Conservation (phyloP, 306 rosid species). For the Psophocarpus tetragonolobus region DNA sequence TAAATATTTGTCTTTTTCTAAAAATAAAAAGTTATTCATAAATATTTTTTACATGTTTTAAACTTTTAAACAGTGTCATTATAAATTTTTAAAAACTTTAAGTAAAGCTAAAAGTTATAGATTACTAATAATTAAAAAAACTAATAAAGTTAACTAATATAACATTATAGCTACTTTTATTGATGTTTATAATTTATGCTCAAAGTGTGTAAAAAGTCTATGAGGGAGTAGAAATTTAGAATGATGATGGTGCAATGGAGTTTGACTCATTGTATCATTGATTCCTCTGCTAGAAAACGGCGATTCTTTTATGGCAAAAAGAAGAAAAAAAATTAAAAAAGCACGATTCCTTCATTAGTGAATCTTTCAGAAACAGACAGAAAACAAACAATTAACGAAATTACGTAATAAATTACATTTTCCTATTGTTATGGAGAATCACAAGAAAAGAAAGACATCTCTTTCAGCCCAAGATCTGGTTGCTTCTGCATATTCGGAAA, state of each 20-base stretch:
- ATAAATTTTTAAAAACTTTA: too few species aligned
- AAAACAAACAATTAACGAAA: background rate
- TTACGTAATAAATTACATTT: background rate
- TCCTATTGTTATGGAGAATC: background rate
- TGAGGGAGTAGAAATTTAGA: too few species aligned
- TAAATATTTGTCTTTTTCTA: too few species aligned
- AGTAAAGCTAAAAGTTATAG: too few species aligned
- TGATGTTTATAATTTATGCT: too few species aligned
- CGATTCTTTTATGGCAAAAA: slow-evolving; percentile 22
- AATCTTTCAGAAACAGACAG: slow-evolving; percentile 33
- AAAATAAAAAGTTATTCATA: too few species aligned
- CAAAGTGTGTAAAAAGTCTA: too few species aligned
- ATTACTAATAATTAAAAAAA: too few species aligned
- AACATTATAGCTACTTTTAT: too few species aligned
- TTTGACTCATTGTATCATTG: slow-evolving; percentile 27
- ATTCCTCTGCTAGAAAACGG: background rate
- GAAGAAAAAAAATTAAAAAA: background rate
- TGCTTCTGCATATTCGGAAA: background rate
- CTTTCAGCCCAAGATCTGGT: background rate
- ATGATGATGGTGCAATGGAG: slow-evolving; percentile 4
- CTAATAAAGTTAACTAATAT: too few species aligned
- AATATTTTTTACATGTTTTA: too few species aligned
- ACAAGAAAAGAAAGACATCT: background rate
- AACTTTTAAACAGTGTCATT: too few species aligned
- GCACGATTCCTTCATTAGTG: slow-evolving; percentile 33